Base-by-base conservation (phyloP, 495 filamentous ascomycete species). In the Xylaria acuta region DNA sequence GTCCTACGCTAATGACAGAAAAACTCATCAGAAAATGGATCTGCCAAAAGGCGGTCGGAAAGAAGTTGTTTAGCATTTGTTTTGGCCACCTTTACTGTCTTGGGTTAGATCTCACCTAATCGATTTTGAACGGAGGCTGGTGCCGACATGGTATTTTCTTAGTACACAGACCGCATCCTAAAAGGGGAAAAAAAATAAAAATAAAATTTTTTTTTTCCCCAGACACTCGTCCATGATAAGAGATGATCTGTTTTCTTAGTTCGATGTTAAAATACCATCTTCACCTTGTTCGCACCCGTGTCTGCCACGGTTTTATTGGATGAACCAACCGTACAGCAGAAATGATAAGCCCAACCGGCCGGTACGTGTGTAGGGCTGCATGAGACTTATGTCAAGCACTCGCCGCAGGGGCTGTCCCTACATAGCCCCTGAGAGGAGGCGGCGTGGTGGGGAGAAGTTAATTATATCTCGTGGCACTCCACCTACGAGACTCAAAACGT, bases 281-380 rank as follows among this genome's bases (percentile, higher is more conserved):
- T 58, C 16, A 34, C 14, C 16, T 25, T 9, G n/a, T 6, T 7
- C n/a, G 1, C 47, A 25, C 9, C 9, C 9, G n/a, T 27, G 7
- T 53, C 11, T n/a, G 49, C 22, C 8, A 9, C 11, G 30, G 51
- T 54, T 53, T 54, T 36, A 14, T 36, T 3, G 30, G 18, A 16
- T 59, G 27, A 59, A 59, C 30, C 2, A n/a, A 59, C 16, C 30
- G 18, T 14, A 18, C n/a, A 20, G 12, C 16, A 59, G 0, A 4
- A 60, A 38, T 27, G 25, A 27, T 18, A 65, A 32, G 25, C 27
- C 36, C 63, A 34, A 49, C 41, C 20, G 18, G 63, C 14, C 27
- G 45, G 30, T 53, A 38, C 6, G 11, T 51, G n/a, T 22, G n/a
- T 67, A 67, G 64, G 64, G 64, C 64, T 67, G 64, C 30, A 67